Percentiles rank a stretch among this genome's conserved stretches.
These are phyloP conservation scores for Cytidiella melzeri DNA, from an alignment of 768 basidiomycete genomes.

Conservation along the genomic window DNA sequence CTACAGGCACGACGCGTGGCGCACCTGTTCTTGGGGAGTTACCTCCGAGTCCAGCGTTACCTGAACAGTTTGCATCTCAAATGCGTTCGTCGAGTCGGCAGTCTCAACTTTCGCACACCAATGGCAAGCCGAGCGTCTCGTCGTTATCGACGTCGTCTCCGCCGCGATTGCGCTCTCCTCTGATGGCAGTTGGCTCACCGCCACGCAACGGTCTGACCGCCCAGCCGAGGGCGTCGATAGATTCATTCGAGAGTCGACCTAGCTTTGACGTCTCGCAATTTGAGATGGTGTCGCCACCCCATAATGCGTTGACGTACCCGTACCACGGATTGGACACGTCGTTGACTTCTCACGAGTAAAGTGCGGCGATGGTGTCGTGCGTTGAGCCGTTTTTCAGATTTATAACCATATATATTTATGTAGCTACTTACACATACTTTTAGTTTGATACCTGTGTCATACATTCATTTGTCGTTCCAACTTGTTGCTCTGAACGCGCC, in stretches of 20 bases:
- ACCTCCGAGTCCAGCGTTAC: slow-evolving; percentile 60
- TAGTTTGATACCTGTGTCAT: not conserved
- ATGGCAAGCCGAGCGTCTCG: slow-evolving; percentile 18
- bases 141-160: slow-evolving; percentile 15
- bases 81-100: slow-evolving; percentile 19
- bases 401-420: slow-evolving; percentile 2
- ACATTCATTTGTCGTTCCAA: slow-evolving; percentile 3
- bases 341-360: slow-evolving; percentile 17
- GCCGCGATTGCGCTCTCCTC: slow-evolving; percentile 12
- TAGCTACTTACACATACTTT: not conserved
- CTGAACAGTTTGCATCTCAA: slow-evolving; percentile 27
- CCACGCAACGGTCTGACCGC: slow-evolving; percentile 27
- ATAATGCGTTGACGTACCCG: slow-evolving; percentile 49
- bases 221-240: slow-evolving; percentile 31
- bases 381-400: too few species aligned
- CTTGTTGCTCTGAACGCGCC: slow-evolving; percentile 1
- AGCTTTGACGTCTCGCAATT: slow-evolving; percentile 64
- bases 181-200: slow-evolving; percentile 15
- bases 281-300: slow-evolving; percentile 51
- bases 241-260: slow-evolving; percentile 38
- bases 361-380: not conserved
- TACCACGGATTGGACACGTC: slow-evolving; percentile 47
- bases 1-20: slow-evolving; percentile 26
- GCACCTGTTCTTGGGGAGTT: slow-evolving; percentile 38
- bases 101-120: slow-evolving; percentile 12